Base-by-base conservation (phyloP, 306 rosid species). In the Vicia faba region DNA sequence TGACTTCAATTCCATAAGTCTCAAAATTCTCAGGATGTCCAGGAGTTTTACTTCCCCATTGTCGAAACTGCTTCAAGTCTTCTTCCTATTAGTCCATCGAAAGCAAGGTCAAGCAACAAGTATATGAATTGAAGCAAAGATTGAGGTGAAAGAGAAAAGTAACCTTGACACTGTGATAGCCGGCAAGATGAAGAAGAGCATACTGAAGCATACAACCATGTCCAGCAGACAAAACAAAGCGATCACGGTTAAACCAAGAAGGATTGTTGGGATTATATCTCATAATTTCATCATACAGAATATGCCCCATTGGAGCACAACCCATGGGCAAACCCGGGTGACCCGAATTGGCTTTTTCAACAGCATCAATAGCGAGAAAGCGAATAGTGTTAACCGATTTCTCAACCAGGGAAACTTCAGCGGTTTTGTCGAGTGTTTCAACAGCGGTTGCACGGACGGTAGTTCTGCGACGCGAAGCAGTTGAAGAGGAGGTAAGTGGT, bases 301-400 rank as follows among this genome's bases (percentile, higher is more conserved):
- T 81, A 68, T 95, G 99, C 3, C 99, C 99, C 95, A 95, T 95
- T 1, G 99, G 99, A 58, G 99, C 99, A 74, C 99, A 95, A 0
- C 99, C 99, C 99, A 95, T 95, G 11, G 99, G 99, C 13, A 95
- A 20, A 63, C 99, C 99, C 14, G 99, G 99, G 71, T 95, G 99
- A 44, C 99, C 99, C 3, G 99, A 95, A 46, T 91, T 95, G 1
- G 99, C 99, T 83, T 91, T 95, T 76, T 95, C 99, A 0, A 95
- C 99, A 0, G 99, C 92, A 79, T 95, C 99, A 26, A 95, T 84
- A 16, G 97, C 70, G 67, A 95, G 58, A 75, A 95, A 95, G 4
- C 99, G 88, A 72, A 95, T 95, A 20, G 99, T 86, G 81, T 95
- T 95, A 54, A 95, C 15, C 3, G 99, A 95, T 76, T 91, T 91